A percentile compares a stretch with the other conserved stretches of the same genome.
These are phyloP conservation scores for Xanthoconium purpureum DNA, from an alignment of 768 basidiomycete species.

Conservation along the genomic window DNA sequence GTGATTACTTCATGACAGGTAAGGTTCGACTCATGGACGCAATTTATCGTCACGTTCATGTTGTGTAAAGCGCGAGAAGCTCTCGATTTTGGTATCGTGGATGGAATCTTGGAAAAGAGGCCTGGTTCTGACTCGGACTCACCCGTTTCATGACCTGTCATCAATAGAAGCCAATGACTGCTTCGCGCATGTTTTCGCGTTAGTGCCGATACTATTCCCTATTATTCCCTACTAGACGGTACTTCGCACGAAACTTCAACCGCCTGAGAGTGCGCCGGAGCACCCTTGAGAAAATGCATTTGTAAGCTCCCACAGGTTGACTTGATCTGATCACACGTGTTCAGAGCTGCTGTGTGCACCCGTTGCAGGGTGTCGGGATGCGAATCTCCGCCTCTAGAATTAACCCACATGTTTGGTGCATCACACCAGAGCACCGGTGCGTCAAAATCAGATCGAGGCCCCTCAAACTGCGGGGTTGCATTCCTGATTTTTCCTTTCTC, in stretches of 20 bases:
- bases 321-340: slow-evolving; percentile 24
- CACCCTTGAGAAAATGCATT: slow-evolving; percentile 12
- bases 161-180: slow-evolving; percentile 11
- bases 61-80: slow-evolving; percentile 72
- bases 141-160: slow-evolving; percentile 17
- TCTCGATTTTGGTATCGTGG: slow-evolving; percentile 87
- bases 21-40: slow-evolving; percentile 11
- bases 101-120: slow-evolving; percentile 82
- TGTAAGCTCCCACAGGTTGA: slow-evolving; percentile 19
- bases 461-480: slow-evolving; percentile 33
- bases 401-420: slow-evolving; percentile 14
- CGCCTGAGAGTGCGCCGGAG: slow-evolving; percentile 12
- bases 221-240: not conserved
- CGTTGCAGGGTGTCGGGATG: slow-evolving; percentile 14
- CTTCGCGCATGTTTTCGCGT: slow-evolving; percentile 10
- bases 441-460: slow-evolving; percentile 27
- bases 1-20: slow-evolving; percentile 97
- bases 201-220: slow-evolving; percentile 1
- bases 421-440: slow-evolving; percentile 7
- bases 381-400: slow-evolving; percentile 27
- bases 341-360: slow-evolving; percentile 11
- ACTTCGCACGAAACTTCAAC: slow-evolving; percentile 1
- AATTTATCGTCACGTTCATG: slow-evolving; percentile 22
- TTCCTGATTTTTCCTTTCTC: slow-evolving; percentile 11
- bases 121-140: slow-evolving; percentile 48